Base-by-base conservation (phyloP, 305 asterid genomes). In the Lippia alba region DNA sequence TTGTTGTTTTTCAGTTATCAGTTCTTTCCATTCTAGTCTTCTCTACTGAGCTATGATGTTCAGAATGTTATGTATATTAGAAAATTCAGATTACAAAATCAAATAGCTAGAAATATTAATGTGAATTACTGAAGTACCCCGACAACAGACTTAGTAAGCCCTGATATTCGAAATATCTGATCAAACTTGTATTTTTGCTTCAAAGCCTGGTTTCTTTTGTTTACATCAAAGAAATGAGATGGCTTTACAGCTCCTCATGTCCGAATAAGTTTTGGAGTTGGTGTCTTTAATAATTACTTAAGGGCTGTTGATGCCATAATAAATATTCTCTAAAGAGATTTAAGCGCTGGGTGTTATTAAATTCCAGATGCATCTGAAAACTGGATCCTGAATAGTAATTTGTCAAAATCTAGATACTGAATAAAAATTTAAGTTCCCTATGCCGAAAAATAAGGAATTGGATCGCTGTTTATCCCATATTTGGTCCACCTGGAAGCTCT, bases 1-100 rank as follows among this genome's bases (percentile, higher is more conserved):
- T 69, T 77, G 56, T 69, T 39, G 34, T 34, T 56, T 58, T 77
- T 74, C 68, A 44, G 0, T 39, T 33, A 49, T 61, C 56, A 19
- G 12, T 51, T 63, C 69, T 60, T 6, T 46, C 18, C 36, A 59
- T 32, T 56, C 17, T 67, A 11, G 32, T 56, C 46, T 58, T 56
- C 46, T 58, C 40, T 50, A 36, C 49, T 30, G 8, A 44, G 75
- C 51, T 56, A 11, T 36, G 50, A 50, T 68, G 46, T 36, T 12
- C 12, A 36, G 50, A 54, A 41, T 46, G 64, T 56, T 16, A 24
- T 49, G 11, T 41, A 54, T 16, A 15, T 9, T 9, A 33, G 50
- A 39, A 24, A 1, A 10, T 65, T 18, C 14, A 46, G 10, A 51
- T 12, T 20, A 32, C 56, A 48, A 56, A 32, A 32, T 41, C 56